Percentiles rank a stretch among this genome's conserved stretches.
Conservation (phyloP, 176 grass and related monocot genomes). For the Raddia distichophylla region DNA sequence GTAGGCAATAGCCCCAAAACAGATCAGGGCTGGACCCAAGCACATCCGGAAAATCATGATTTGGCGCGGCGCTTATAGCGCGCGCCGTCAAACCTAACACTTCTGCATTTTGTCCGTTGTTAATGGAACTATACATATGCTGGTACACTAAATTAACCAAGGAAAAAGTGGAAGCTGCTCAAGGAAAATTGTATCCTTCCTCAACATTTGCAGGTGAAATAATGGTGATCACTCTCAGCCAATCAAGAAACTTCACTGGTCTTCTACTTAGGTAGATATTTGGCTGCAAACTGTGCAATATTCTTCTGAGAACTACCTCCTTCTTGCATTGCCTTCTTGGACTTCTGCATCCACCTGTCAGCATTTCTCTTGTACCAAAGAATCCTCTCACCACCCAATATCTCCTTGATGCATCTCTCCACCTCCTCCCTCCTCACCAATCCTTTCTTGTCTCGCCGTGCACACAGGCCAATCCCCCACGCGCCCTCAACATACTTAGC, state of each 20-base stretch:
- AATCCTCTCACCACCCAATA: not conserved
- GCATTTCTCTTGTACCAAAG: not conserved
- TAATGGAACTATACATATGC: not conserved
- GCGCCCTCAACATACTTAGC: constrained; percentile 45
- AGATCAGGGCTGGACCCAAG: too few relatives aligned
- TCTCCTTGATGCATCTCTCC: constrained; percentile 16
- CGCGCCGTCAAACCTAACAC: not conserved
- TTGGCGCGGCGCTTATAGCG: too few relatives aligned
- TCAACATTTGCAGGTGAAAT: not conserved
- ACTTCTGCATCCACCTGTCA: not conserved
- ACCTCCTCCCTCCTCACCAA: constrained; percentile 14
- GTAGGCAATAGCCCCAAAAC: too few relatives aligned
- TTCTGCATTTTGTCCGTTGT: not conserved
- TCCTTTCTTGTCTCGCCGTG: not conserved
- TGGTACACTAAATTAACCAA: not conserved
- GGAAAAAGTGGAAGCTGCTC: not conserved
- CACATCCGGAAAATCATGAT: too few relatives aligned
- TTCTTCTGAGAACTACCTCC: constrained; percentile 10
- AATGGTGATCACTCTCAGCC: not conserved
- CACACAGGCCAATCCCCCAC: constrained; percentile 35
- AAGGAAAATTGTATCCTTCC: not conserved
- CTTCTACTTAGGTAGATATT: not conserved
- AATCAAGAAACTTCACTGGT: not conserved
- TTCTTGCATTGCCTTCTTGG: not conserved
- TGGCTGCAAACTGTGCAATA: not conserved